Evolutionary conservation across 768 basidiomycete species (phyloP).

Genomic region (Boletales sp.): DNA sequence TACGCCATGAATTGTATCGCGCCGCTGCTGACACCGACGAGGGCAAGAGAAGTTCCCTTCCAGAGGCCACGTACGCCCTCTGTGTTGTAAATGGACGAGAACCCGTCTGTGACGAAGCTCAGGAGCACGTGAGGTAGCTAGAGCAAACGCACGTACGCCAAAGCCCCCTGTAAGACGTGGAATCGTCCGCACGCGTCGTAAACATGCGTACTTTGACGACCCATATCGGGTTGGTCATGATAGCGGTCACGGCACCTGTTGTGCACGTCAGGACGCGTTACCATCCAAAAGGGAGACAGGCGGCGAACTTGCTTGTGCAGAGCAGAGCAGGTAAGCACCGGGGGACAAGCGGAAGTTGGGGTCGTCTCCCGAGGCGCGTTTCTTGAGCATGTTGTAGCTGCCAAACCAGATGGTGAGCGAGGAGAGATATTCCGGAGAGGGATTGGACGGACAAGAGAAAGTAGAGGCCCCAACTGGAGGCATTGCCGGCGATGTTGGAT

Average conservation of each 20-base stretch:
- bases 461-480: constrained; percentile 95
- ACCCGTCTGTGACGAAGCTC: constrained; percentile 49
- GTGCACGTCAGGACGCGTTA: constrained; percentile 11
- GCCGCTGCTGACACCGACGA: constrained; percentile 92
- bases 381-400: constrained; percentile 94
- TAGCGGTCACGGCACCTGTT: constrained; percentile 85
- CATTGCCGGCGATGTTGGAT: constrained; percentile 92
- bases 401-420: constrained; percentile 2
- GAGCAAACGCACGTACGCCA: constrained; percentile 47
- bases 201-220: constrained; percentile 98
- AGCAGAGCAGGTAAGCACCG: constrained; percentile 78
- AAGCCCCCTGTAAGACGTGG: constrained; percentile 73
- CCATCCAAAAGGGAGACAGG: constrained; percentile 13
- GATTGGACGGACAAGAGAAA: constrained; percentile 78
- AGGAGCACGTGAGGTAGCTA: background rate
- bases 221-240: constrained; percentile 98
- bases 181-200: constrained; percentile 65
- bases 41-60: constrained; percentile 81
- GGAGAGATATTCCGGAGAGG: background rate
- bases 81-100: constrained; percentile 60
- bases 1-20: constrained; percentile 95
- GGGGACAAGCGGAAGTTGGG: constrained; percentile 67
- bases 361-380: constrained; percentile 65
- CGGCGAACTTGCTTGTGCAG: constrained; percentile 93
- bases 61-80: constrained; percentile 84